A percentile compares a stretch with the other conserved stretches of the same genome.
Evolutionary conservation across 352 stramenopile genomes (phyloP).

Genomic region (Phytophthora vignae): DNA sequence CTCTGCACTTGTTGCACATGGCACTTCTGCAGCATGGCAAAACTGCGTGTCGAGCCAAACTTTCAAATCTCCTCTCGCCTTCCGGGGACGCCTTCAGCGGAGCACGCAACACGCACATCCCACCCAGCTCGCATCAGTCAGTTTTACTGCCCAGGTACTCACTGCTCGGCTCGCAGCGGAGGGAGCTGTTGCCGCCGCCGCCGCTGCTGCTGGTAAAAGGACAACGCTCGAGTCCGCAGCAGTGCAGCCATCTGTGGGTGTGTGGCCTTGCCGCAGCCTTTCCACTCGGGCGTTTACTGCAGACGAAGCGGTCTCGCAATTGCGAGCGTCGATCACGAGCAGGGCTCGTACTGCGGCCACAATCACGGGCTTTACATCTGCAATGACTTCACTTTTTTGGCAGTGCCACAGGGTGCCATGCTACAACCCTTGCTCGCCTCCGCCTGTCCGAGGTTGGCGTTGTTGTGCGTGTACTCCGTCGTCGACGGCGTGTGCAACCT

Average conservation of each 20-base stretch:
- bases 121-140: too few relatives aligned
- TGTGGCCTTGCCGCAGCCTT: too few relatives aligned
- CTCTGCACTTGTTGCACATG: constrained; percentile 6
- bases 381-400: too few relatives aligned
- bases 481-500: neutral
- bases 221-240: too few relatives aligned
- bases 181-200: too few relatives aligned
- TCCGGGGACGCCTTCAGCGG: neutral
- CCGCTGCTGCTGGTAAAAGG: too few relatives aligned
- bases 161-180: too few relatives aligned
- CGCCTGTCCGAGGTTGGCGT: constrained; percentile 17
- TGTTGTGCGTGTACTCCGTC: too few relatives aligned
- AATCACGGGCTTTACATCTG: neutral
- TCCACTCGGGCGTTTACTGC: neutral
- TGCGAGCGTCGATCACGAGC: too few relatives aligned
- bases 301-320: constrained; percentile 15
- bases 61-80: constrained; percentile 27
- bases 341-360: too few relatives aligned
- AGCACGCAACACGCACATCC: constrained; percentile 1
- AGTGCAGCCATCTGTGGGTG: too few relatives aligned
- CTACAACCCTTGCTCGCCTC: constrained; percentile 3
- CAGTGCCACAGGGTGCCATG: neutral
- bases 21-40: constrained; percentile 1
- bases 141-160: too few relatives aligned
- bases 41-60: constrained; percentile 28